Evolutionary conservation across 352 stramenopile genomes (phyloP), one percentile per base, ranked within the genome.

Genomic region (Globisporangium nunn): DNA sequence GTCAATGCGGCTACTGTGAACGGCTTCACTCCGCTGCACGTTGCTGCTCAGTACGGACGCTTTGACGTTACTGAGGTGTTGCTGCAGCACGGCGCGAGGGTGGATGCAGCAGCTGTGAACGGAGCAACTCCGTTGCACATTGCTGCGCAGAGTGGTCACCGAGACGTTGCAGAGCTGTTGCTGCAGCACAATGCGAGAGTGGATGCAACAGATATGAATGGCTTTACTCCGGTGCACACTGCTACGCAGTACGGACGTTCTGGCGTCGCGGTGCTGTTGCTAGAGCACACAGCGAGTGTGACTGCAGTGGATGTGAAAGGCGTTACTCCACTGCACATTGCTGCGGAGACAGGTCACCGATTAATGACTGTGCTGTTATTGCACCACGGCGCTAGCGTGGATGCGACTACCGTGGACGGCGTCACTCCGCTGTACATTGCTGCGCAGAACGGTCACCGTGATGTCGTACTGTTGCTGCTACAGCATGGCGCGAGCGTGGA

Each of bases 341-440:
- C 33, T 5, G 33, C 33, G 33, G 10, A 37, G 5, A 7, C 33
- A 10, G 33, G 33, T 1, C 33, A 37, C 33, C 6, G 10, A 37
- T 0, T 10, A 10, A 37, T 37, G 33, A 37, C 5, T 10, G 6
- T 37, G 33, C 33, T 37, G 33, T 7, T 37, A 7, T 37, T n/a
- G n/a, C n/a, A n/a, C n/a, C n/a, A 7, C 8, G 33, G 33, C 6
- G 33, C 33, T 10, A 37, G 33, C 33, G 33, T 37, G 33, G 33
- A 37, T 7, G 5, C 6, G 10, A 7, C 33, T 5, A 37, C 8
- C 5, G 33, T 10, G 33, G 33, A 37, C 8, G 33, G 33, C 8
- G 33, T 7, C 33, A 82, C 67, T 29, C 61, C 72, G 29, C 55
- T 85, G 35, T 70, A 82, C 41, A 68, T 78, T 28, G 72, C 74